Evolutionary conservation across 2,329 filamentous ascomycete genomes (phyloP), one percentile per base, ranked within the genome.

Genomic region (Davidsoniella neocaledoniae): DNA sequence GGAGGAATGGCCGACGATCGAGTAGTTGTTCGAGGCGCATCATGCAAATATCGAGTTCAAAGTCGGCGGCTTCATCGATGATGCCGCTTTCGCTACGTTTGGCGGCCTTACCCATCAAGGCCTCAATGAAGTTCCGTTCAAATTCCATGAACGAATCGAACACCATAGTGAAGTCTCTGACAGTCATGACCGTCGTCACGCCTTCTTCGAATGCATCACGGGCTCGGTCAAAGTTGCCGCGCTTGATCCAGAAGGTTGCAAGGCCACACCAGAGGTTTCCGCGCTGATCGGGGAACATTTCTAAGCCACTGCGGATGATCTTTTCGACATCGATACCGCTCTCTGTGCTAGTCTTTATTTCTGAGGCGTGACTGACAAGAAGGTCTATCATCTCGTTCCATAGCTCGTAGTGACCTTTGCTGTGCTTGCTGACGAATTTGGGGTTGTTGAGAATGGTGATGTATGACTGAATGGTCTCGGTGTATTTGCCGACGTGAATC

Each of bases 301-400:
- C 72, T 55, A 98, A 90, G 10, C 91, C 91, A 61, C 88, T 96
- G 57, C 86, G 78, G 56, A 98, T 83, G 59, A 98, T 95, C 54
- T 79, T 77, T 60, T 96, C 88, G 17, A 94, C 87, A 59, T 94
- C 81, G 57, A 96, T 86, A 29, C 86, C 87, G 14, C 77, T 77
- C 58, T 90, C 83, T 55, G 85, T 76, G 12, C 81, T 80, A 5
- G 86, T 83, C 58, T 91, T 78, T 45, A 98, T 79, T 40, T 93
- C 78, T 58, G 81, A 83, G 3, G 91, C 91, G 62, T 94, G 86
- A 53, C 84, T 84, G 41, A 98, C 93, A 43, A 98, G 71, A 55
- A 96, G 64, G 59, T 98, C 91, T 36, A 96, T 81, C 86, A 98
- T 93, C 63, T 98, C 91, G 55, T 79, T 91, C 91, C 91, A 98